Conservation (phyloP, 345 rosid genomes). For the Draba incana region DNA sequence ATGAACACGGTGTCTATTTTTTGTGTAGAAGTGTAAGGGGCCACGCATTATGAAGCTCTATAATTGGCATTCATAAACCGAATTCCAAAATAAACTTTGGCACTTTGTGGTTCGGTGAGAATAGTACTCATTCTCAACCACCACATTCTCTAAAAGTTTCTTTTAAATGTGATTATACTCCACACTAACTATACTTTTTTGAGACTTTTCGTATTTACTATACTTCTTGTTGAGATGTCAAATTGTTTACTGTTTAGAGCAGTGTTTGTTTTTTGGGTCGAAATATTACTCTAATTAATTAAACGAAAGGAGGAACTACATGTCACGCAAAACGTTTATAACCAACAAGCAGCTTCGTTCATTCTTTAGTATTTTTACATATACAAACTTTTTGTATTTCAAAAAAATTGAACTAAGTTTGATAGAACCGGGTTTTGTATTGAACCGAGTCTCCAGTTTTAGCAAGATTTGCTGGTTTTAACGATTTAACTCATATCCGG, state of each 20-base stretch:
- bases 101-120: conserved; percentile 35
- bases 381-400: too few relatives aligned
- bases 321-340: too few relatives aligned
- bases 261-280: not conserved
- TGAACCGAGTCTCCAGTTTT: too few relatives aligned
- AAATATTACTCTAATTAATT: too few relatives aligned
- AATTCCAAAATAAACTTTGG: conserved; percentile 8
- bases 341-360: too few relatives aligned
- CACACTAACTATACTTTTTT: conserved; percentile 2
- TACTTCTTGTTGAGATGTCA: conserved; percentile 18
- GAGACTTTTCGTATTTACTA: not conserved
- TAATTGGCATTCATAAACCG: not conserved
- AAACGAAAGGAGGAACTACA: too few relatives aligned
- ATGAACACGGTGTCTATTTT: conserved; percentile 8
- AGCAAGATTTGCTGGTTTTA: too few relatives aligned
- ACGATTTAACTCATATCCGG: too few relatives aligned
- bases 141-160: conserved; percentile 27
- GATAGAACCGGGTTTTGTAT: too few relatives aligned
- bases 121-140: conserved; percentile 28
- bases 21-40: conserved; percentile 18
- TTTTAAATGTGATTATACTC: conserved; percentile 34
- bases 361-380: too few relatives aligned
- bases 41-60: conserved; percentile 18
- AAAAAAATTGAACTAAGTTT: too few relatives aligned
- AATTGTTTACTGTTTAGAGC: not conserved